Base-by-base conservation (phyloP, 1,139 yeast genomes). In the Nakaseomyces nivariensis region DNA sequence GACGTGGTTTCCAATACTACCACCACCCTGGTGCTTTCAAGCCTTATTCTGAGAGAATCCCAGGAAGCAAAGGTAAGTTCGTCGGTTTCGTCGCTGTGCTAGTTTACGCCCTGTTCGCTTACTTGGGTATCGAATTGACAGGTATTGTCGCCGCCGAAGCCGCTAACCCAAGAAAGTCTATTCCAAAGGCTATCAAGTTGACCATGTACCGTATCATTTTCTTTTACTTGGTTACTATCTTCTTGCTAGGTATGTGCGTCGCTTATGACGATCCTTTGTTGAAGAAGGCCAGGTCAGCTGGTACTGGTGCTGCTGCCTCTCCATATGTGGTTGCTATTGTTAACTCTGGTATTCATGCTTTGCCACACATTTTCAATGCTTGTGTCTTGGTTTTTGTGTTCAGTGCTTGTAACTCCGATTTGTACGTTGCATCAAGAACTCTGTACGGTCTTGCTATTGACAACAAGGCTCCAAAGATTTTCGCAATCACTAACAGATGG, bases 61-160 rank as follows among this genome's bases (percentile, higher is more conserved):
- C 61, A 5, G 71, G 70, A 4, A 54, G 70, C 11, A 67, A 63
- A 53, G 85, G 83, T 46, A 74, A 74, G 55, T 83, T 84, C 61
- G 84, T 83, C 43, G 68, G 87, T 0, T 83, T 82, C 60, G 77
- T 78, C 53, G 74, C 85, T 9, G 85, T 79, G 13, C 73, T 83
- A 58, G 88, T 82, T 52, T 77, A 80, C 51, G 85, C 89, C n/a
- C 82, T 83, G 9, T 84, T 84, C 62, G 85, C 88, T 31, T 85
- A 76, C 64, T 72, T 79, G 50, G 94, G 94, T 63, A 80, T 88
- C n/a, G 95, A 85, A 68, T 72, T 84, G 59, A 78, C 79, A 45
- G 82, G 81, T 64, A 78, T 85, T 58, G 82, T 88, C 22, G 85
- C 85, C 58, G 87, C 87, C 52, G 95, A 85, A 69, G 82, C 89